Evolutionary conservation across 495 filamentous ascomycete species (phyloP), one percentile per base, ranked within the genome.

Genomic region (Neurospora sp.): DNA sequence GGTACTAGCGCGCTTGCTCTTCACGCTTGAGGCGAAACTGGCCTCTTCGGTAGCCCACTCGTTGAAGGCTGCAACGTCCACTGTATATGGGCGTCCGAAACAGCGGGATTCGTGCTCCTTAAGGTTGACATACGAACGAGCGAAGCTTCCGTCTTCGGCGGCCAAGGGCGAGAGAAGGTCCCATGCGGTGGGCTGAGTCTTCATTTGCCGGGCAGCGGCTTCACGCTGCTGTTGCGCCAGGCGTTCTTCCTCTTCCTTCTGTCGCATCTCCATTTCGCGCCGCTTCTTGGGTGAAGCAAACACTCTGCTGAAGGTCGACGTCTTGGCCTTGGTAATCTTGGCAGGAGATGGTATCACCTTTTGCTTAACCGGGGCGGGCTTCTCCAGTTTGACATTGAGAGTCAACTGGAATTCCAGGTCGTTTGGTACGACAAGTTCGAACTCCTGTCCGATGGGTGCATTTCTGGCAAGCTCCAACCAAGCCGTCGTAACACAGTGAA

Each of bases 371-470:
- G 88, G 81, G 45, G 90, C 88, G 20, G 93, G 93, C 75, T 91
- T 90, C 74, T 97, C 92, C 37, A 97, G 85, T 84, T 97, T 98
- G 73, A 95, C 96, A 74, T 98, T 96, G 27, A 99, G 87, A 1
- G 96, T 98, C 39, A 99, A 87, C 78, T 98, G 95, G 81, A 99
- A 99, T 80, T 99, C 96, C 31, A 99, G 87, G 75, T 98, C 95
- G 75, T 97, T 94, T 45, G 96, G 91, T 45, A 99, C 96, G 70
- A 98, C 94, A 44, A 99, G 89, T 81, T 99, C 96, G 73, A 99
- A 99, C 79, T 99, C 96, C 77, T 99, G 96, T 22, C 96, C 96
- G 76, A 99, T 98, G 4, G 96, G 95, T 20, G 96, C 96, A 53
- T 90, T 94, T 73, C 92, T 92, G 69, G 94, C 96, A 37, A 99